Base-by-base conservation (phyloP, 2,329 filamentous ascomycete genomes). In the Phialocephala subalpina region DNA sequence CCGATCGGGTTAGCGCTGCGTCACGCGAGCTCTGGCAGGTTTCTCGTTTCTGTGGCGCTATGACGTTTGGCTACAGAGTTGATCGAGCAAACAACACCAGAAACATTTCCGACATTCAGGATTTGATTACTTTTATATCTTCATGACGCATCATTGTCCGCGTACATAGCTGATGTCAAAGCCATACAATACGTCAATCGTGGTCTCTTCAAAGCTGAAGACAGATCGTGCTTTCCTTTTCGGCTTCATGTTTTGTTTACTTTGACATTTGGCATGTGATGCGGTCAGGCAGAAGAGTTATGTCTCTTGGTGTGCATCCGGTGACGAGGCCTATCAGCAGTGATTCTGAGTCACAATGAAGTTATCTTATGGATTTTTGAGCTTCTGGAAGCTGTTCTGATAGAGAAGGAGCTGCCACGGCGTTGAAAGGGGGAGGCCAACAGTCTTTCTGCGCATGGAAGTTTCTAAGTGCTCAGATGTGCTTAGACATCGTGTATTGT, bases 201-300 rank as follows among this genome's bases (percentile, higher is more conserved):
- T 63, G 27, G 40, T 42, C 53, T 53, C 55, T 36, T 56, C 52
- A 57, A 33, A 57, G 49, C 33, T 63, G 40, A 63, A 63, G 66
- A 58, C 49, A 65, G 56, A 8, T 60, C 60, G 20, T 45, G 36
- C 25, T 61, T 49, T 59, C 57, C 40, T 36, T 42, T 38, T 8
- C 38, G 9, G 35, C 40, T 40, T 7, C 49, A 49, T 38, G 18
- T 47, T 63, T 58, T 42, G 42, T 64, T 65, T 53, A 25, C 35
- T 59, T 65, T 55, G 16, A 27, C 36, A 65, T 67, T 68, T 67
- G 52, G 59, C 70, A 72, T 72, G 70, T 72, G 70, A 72, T 72
- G 27, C 62, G 49, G 62, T 71, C 69, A 71, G 66, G 59, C 63
- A 70, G 66, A 62, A 55, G 58, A 57, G 58, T 49, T 45, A n/a